Conservation (phyloP, 495 filamentous ascomycete genomes). For the Hyphodiscus hymeniophilus region DNA sequence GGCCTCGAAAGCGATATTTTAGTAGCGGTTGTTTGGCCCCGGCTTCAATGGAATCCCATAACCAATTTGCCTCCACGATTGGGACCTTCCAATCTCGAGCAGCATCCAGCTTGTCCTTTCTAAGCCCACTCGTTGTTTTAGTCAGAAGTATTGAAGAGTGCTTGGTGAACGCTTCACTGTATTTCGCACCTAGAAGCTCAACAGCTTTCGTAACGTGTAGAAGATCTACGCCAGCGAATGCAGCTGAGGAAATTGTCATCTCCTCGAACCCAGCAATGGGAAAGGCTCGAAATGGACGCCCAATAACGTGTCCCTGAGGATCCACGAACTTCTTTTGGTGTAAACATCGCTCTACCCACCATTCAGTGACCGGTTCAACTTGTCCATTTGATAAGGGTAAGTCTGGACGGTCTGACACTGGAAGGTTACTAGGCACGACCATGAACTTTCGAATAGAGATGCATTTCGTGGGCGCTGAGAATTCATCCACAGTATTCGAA, state of each 20-base stretch:
- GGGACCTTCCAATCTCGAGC: conserved; percentile 67
- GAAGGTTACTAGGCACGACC: conserved; percentile 39
- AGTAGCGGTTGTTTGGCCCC: conserved; percentile 44
- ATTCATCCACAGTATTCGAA: conserved; percentile 35
- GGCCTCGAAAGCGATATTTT: conserved; percentile 20
- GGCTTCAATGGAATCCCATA: conserved; percentile 66
- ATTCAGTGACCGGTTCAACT: conserved; percentile 61
- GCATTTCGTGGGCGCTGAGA: conserved; percentile 20
- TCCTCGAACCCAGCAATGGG: conserved; percentile 59
- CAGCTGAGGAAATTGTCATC: conserved; percentile 69
- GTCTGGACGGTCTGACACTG: conserved; percentile 4
- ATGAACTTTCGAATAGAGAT: conserved; percentile 32
- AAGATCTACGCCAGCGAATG: conserved; percentile 76
- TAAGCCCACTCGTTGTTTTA: conserved; percentile 31
- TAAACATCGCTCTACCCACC: conserved; percentile 87
- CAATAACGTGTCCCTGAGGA: conserved; percentile 62
- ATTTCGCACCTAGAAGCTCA: conserved; percentile 65
- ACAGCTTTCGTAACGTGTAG: conserved; percentile 73
- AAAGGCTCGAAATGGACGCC: conserved; percentile 62
- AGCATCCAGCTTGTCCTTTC: conserved; percentile 68
- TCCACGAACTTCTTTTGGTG: conserved; percentile 61
- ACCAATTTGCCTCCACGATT: conserved; percentile 70
- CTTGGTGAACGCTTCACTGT: conserved; percentile 63
- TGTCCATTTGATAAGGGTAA: conserved; percentile 6
- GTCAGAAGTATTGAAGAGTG: conserved; percentile 61